Evolutionary conservation across 2,329 filamentous ascomycete genomes (phyloP).

Genomic region (Nannizziopsis barbatae): DNA sequence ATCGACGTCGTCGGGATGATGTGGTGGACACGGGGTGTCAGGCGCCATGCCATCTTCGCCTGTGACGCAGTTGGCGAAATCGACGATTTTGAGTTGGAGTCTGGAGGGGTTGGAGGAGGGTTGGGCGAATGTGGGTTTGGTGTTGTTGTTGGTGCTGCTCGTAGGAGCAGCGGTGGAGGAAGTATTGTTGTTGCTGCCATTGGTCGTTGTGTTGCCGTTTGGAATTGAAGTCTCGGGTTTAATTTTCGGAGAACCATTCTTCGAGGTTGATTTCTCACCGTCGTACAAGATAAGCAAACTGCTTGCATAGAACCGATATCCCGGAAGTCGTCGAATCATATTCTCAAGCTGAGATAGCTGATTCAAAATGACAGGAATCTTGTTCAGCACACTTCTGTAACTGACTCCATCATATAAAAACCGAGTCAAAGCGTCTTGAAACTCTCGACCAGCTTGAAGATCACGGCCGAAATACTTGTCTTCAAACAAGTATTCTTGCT

Average conservation of each 20-base stretch:
- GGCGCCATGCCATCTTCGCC: slow-evolving; percentile 58
- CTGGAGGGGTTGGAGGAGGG: slow-evolving; percentile 28
- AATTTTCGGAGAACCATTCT: slow-evolving; percentile 14
- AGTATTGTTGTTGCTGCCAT: too few species aligned
- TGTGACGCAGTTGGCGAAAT: slow-evolving; percentile 96
- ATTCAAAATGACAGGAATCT: slow-evolving; percentile 76
- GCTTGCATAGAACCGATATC: slow-evolving; percentile 91
- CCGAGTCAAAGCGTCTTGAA: slow-evolving; percentile 73
- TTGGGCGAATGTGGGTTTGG: slow-evolving; percentile 22
- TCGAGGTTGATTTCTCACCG: slow-evolving; percentile 44
- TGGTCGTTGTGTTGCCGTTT: slow-evolving; percentile 17
- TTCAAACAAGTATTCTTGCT: slow-evolving; percentile 80
- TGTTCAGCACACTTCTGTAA: slow-evolving; percentile 64
- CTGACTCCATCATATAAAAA: slow-evolving; percentile 88
- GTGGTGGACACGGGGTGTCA: slow-evolving; percentile 61
- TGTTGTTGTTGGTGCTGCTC: not conserved
- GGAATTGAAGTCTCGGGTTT: slow-evolving; percentile 18
- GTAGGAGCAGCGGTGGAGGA: too few species aligned
- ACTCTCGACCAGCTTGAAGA: slow-evolving; percentile 75
- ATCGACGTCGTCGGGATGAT: slow-evolving; percentile 69
- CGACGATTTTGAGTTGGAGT: slow-evolving; percentile 85
- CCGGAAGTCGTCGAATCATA: slow-evolving; percentile 66
- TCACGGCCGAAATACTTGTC: slow-evolving; percentile 96
- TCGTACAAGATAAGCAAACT: slow-evolving; percentile 95
- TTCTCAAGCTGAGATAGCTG: slow-evolving; percentile 74